Evolutionary conservation across 83 land plant genomes (phyloP).

Genomic region (Diphasiastrum complanatum): DNA sequence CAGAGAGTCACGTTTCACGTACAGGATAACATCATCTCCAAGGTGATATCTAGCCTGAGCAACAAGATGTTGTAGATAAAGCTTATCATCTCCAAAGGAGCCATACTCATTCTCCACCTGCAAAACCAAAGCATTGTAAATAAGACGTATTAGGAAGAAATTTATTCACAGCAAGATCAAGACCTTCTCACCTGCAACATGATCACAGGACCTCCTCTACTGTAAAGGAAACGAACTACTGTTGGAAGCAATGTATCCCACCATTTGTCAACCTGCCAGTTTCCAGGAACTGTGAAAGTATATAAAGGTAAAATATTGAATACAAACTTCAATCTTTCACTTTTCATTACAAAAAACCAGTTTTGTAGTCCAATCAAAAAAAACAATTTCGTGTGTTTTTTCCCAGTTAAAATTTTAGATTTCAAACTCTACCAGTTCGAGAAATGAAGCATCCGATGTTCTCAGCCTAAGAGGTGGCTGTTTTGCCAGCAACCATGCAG

Average conservation of each 20-base stretch:
- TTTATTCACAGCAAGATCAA: background rate
- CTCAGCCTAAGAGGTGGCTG: conserved; percentile 59
- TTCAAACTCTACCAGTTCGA: conserved; percentile 34
- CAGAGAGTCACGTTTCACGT: conserved; percentile 8
- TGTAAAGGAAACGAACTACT: conserved; percentile 57
- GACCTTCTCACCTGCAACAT: conserved; percentile 77
- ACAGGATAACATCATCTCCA: conserved; percentile 66
- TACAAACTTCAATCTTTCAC: background rate
- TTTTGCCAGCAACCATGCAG: conserved; percentile 74
- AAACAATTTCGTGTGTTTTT: background rate
- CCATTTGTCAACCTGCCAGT: conserved; percentile 75
- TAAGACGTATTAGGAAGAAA: background rate
- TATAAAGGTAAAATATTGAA: background rate
- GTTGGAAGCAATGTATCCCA: conserved; percentile 75
- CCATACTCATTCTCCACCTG: conserved; percentile 98
- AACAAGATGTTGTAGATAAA: conserved; percentile 66
- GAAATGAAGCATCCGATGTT: conserved; percentile 68
- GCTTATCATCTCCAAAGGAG: conserved; percentile 72
- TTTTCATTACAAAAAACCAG: background rate
- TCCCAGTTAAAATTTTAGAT: conserved; percentile 1
- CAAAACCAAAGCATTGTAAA: conserved; percentile 10
- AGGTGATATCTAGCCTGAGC: conserved; percentile 56
- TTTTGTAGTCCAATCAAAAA: conserved; percentile 1
- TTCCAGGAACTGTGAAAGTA: too few relatives aligned
- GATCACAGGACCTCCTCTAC: conserved; percentile 76